Evolutionary conservation across 2,329 filamentous ascomycete genomes (phyloP).

Genomic region (Daldinia sp.): DNA sequence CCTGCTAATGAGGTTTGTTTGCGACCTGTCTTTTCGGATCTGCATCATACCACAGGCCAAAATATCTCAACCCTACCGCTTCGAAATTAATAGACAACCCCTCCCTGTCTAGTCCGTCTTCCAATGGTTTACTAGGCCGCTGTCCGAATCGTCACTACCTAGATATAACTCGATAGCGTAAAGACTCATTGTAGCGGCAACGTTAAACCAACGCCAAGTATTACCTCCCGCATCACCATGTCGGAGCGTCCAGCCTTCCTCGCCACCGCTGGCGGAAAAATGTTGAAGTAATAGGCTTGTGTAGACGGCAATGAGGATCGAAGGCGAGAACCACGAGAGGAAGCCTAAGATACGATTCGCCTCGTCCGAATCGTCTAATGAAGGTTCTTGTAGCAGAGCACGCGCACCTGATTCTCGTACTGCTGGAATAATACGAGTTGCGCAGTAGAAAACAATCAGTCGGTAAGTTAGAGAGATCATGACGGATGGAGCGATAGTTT

Average conservation of each 20-base stretch:
- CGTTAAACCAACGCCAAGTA: conserved; percentile 92
- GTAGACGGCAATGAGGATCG: conserved; percentile 94
- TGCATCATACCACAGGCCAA: conserved; percentile 20
- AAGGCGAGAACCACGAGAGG: conserved; percentile 92
- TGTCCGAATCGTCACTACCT: conserved; percentile 81
- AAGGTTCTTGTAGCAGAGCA: conserved; percentile 83
- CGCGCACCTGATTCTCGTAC: conserved; percentile 86
- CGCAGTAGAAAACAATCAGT: conserved; percentile 93
- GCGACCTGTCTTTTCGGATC: conserved; percentile 8
- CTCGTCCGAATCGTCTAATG: conserved; percentile 83
- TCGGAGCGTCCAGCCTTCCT: conserved; percentile 83
- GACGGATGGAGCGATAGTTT: conserved; percentile 94
- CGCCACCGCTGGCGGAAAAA: conserved; percentile 79
- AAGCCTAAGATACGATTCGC: conserved; percentile 83
- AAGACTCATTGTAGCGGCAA: conserved; percentile 85
- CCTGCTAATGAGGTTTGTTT: conserved; percentile 17
- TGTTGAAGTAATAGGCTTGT: conserved; percentile 95
- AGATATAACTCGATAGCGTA: conserved; percentile 93
- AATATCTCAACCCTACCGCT: conserved; percentile 8
- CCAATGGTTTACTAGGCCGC: conserved; percentile 80
- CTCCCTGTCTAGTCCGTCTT: conserved; percentile 74
- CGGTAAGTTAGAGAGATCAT: conserved; percentile 95
- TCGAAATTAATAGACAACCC: neutral
- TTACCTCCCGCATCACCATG: conserved; percentile 85
- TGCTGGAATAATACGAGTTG: conserved; percentile 93